Conservation (phyloP, 768 basidiomycete species). For the Tricholoma sp. region DNA sequence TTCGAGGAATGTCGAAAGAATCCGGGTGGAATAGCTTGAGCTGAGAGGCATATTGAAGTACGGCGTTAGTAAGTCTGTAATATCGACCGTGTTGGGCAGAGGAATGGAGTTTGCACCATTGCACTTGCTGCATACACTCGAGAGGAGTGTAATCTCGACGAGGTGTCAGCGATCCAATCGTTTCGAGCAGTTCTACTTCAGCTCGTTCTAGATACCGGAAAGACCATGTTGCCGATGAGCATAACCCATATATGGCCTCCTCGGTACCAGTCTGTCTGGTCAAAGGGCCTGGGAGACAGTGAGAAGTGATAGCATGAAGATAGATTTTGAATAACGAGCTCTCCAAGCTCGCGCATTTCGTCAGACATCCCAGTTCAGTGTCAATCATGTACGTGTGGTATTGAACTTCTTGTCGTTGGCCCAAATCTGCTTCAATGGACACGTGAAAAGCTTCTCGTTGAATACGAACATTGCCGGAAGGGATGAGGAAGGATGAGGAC, state of each 20-base stretch:
- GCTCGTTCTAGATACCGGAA: constrained; percentile 26
- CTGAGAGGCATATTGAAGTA: too few relatives aligned
- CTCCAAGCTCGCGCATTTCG: constrained; percentile 20
- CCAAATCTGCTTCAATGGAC: constrained; percentile 12
- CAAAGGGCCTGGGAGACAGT: constrained; percentile 38
- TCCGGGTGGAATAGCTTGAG: too few relatives aligned
- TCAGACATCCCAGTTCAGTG: constrained; percentile 24
- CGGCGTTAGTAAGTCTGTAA: too few relatives aligned
- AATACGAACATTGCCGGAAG: constrained; percentile 23
- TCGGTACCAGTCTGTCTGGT: constrained; percentile 38
- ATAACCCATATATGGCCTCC: constrained; percentile 36
- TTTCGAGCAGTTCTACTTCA: constrained; percentile 26
- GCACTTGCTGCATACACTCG: constrained; percentile 32
- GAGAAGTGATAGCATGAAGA: constrained; percentile 41
- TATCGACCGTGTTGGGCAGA: constrained; percentile 21
- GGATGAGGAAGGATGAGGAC: constrained; percentile 35
- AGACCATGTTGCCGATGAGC: constrained; percentile 33
- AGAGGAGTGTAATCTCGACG: constrained; percentile 24
- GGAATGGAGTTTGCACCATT: constrained; percentile 25
- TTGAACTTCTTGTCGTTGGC: background rate
- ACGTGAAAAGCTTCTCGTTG: constrained; percentile 17
- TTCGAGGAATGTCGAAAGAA: background rate
- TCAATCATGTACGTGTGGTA: constrained; percentile 28
- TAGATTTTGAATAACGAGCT: constrained; percentile 33
- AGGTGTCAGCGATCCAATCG: constrained; percentile 31